Conservation (phyloP, 1,284 basidiomycete species). For the Ganoderma meredithae region DNA sequence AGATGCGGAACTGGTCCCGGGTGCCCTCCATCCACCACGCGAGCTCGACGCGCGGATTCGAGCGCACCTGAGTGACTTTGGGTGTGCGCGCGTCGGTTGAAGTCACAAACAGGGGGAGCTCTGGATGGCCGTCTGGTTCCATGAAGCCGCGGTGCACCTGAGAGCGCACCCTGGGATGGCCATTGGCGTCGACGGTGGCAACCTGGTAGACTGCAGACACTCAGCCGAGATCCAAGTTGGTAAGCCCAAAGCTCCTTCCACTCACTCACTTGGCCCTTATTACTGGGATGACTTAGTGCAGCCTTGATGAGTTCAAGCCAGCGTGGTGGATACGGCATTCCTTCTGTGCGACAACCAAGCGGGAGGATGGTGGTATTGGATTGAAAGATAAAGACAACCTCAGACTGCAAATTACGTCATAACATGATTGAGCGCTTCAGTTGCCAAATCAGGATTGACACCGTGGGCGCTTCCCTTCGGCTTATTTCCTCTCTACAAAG, state of each 20-base stretch:
- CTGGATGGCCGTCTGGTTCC: conserved; percentile 46
- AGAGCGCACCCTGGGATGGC: conserved; percentile 63
- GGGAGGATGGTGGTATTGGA: not conserved
- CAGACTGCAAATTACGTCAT: not conserved
- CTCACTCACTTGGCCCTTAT: conserved; percentile 44
- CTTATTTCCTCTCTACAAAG: not conserved
- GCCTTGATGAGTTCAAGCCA: conserved; percentile 59
- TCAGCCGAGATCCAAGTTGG: not conserved
- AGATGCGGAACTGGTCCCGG: conserved; percentile 66
- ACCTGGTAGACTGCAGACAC: conserved; percentile 60
- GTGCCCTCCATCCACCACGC: conserved; percentile 67
- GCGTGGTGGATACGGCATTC: conserved; percentile 45
- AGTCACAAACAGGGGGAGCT: conserved; percentile 63
- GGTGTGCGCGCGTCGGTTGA: conserved; percentile 59
- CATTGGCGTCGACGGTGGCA: conserved; percentile 58
- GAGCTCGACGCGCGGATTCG: conserved; percentile 54
- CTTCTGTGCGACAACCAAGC: not conserved
- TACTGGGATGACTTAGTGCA: conserved; percentile 50
- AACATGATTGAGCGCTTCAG: not conserved
- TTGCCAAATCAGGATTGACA: not conserved
- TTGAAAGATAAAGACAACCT: not conserved
- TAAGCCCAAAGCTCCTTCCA: not conserved
- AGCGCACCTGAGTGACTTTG: conserved; percentile 60
- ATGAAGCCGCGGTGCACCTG: conserved; percentile 66
- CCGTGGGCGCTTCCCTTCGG: too few relatives aligned